Percentiles rank a stretch among this genome's conserved stretches.
phyloP scores from a whole-genome alignment of 2,329 filamentous ascomycete species.

The Escovopsis sp. region DNA sequence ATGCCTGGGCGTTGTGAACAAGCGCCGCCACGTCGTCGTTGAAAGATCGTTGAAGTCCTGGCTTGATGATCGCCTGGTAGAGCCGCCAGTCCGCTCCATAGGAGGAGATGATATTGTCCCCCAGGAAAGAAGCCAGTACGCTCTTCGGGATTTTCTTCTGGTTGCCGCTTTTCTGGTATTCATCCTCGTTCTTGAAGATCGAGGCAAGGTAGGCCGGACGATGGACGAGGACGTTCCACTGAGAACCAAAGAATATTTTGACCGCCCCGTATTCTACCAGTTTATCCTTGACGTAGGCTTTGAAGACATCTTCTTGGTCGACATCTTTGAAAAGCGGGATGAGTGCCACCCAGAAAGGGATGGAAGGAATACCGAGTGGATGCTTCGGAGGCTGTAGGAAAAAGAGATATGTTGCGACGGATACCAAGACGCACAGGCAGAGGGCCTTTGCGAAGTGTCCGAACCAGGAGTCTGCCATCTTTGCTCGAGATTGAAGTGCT shows the following conservation, averaged over 20 bases:
- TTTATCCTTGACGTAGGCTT: conserved; percentile 22
- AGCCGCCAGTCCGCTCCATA: conserved; percentile 21
- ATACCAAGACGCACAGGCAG: not conserved
- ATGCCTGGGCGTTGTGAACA: conserved; percentile 10
- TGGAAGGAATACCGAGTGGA: conserved; percentile 24
- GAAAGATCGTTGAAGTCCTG: conserved; percentile 17
- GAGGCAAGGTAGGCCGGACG: conserved; percentile 28
- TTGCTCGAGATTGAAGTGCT: not conserved
- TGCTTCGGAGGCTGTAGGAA: conserved; percentile 13
- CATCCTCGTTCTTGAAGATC: conserved; percentile 18
- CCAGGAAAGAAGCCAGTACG: conserved; percentile 22
- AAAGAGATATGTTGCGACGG: conserved; percentile 4
- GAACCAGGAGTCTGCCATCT: not conserved
- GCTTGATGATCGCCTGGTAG: conserved; percentile 22
- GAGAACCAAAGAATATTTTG: conserved; percentile 32
- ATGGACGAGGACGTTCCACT: conserved; percentile 33
- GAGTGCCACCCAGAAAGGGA: conserved; percentile 29
- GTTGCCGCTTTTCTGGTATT: conserved; percentile 24
- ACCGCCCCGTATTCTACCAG: conserved; percentile 28
- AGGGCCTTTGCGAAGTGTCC: not conserved
- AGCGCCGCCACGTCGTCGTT: conserved; percentile 6
- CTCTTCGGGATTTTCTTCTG: conserved; percentile 25
- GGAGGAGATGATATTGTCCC: conserved; percentile 26
- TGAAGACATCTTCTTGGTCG: conserved; percentile 27
- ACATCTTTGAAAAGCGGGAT: conserved; percentile 26